phyloP scores from a whole-genome alignment of 176 grass and related monocot genomes.

The Tillandsia fasciculata region DNA sequence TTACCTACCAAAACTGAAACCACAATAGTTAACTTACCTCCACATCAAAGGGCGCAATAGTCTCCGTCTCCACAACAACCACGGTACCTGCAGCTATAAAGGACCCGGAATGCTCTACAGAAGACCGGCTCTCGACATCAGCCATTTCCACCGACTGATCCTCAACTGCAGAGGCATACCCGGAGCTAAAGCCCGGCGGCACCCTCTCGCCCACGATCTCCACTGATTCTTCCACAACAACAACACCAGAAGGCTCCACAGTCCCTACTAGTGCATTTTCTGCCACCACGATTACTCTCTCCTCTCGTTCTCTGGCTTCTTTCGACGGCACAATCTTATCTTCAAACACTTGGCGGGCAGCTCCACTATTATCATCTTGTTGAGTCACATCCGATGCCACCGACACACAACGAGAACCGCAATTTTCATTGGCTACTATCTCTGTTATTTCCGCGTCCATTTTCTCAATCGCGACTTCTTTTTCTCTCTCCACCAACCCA shows the following conservation, averaged over 20 bases:
- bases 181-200: neutral
- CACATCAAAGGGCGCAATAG: neutral
- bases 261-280: neutral
- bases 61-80: neutral
- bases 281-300: neutral
- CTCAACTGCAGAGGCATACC: neutral
- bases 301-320: neutral
- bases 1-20: neutral
- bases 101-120: neutral
- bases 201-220: neutral
- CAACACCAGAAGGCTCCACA: neutral
- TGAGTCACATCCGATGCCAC: neutral
- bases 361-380: neutral
- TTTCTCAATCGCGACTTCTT: neutral
- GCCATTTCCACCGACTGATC: constrained; percentile 1
- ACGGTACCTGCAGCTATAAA: neutral
- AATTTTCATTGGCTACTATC: neutral
- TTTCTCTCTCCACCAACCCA: neutral
- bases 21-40: neutral
- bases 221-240: neutral
- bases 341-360: neutral
- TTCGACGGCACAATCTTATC: neutral
- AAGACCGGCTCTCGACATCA: neutral
- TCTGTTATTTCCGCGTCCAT: neutral
- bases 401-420: neutral